Percentiles rank a stretch among this genome's conserved stretches.
Conservation (phyloP, 768 basidiomycete species). For the Suillus spraguei region DNA sequence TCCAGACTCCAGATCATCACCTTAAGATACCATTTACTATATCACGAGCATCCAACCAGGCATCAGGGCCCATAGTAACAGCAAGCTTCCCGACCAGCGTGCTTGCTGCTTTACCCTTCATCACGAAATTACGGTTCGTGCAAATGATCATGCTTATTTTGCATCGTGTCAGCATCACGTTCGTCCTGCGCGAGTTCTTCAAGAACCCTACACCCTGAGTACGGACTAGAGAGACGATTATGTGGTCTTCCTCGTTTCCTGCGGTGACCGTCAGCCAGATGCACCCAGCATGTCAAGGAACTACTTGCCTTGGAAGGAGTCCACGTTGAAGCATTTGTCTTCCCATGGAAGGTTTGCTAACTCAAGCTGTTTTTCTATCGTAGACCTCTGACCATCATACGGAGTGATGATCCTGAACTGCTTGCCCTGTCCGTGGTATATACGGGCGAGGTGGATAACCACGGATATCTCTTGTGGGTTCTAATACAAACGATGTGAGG, state of each 20-base stretch:
- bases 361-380: conserved; percentile 59
- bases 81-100: conserved; percentile 31
- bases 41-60: conserved; percentile 21
- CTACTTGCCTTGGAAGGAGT: conserved; percentile 33
- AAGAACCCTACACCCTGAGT: conserved; percentile 65
- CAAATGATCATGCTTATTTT: conserved; percentile 75
- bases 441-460: conserved; percentile 41
- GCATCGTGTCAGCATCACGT: conserved; percentile 86
- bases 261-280: conserved; percentile 16
- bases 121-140: conserved; percentile 42
- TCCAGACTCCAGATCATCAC: background rate
- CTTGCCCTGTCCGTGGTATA: conserved; percentile 47
- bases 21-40: background rate
- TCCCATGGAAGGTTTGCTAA: conserved; percentile 48
- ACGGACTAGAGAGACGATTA: conserved; percentile 72
- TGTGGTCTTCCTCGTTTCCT: conserved; percentile 83
- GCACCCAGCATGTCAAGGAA: conserved; percentile 9
- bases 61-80: conserved; percentile 7
- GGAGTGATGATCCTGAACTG: conserved; percentile 74
- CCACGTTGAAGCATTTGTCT: conserved; percentile 64
- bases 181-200: conserved; percentile 60
- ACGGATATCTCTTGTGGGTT: conserved; percentile 50
- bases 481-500: conserved; percentile 35
- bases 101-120: conserved; percentile 12
- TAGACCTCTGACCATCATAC: conserved; percentile 68